Evolutionary conservation across 78 protist genomes (phyloP).

Genomic region (Corallochytrium limacisporum): DNA sequence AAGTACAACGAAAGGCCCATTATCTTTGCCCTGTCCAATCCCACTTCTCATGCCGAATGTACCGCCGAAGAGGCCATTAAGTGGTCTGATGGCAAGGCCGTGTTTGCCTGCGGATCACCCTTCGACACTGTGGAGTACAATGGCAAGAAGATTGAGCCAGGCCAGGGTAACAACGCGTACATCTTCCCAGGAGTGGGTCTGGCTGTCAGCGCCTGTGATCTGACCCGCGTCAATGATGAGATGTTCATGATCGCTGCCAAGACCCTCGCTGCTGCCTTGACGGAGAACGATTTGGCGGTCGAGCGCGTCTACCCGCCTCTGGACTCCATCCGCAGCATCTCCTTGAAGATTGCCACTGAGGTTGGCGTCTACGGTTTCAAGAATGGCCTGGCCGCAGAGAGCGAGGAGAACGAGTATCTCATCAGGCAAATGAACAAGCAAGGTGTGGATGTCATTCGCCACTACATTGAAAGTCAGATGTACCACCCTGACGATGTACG

Average conservation of each 20-base stretch:
- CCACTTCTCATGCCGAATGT: conserved; percentile 79
- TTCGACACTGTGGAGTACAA: conserved; percentile 42
- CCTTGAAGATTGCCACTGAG: no score
- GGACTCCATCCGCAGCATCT: no score
- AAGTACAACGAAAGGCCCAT: conserved; percentile 61
- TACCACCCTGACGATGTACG: no score
- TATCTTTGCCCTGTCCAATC: conserved; percentile 74
- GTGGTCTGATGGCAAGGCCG: conserved; percentile 54
- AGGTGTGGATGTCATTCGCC: no score
- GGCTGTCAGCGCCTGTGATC: conserved; percentile 39
- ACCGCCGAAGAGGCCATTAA: conserved; percentile 69
- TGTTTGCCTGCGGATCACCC: conserved; percentile 86
- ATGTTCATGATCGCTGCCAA: conserved; percentile 59
- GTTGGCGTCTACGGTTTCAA: no score
- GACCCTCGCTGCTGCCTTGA: conserved; percentile 33
- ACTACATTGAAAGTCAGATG: no score
- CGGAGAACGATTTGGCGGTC: no score
- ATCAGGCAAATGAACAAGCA: no score
- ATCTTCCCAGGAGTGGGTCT: conserved; percentile 90
- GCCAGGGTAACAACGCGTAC: conserved; percentile 59
- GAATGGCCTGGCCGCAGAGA: no score
- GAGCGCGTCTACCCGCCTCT: no score
- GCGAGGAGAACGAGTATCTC: no score
- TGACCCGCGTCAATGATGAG: conserved; percentile 46
- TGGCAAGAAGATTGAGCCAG: conserved; percentile 36